A percentile compares a stretch with the other conserved stretches of the same genome.
Conservation (phyloP, 2,329 filamentous ascomycete genomes). For the Calonectria multiphialidica region DNA sequence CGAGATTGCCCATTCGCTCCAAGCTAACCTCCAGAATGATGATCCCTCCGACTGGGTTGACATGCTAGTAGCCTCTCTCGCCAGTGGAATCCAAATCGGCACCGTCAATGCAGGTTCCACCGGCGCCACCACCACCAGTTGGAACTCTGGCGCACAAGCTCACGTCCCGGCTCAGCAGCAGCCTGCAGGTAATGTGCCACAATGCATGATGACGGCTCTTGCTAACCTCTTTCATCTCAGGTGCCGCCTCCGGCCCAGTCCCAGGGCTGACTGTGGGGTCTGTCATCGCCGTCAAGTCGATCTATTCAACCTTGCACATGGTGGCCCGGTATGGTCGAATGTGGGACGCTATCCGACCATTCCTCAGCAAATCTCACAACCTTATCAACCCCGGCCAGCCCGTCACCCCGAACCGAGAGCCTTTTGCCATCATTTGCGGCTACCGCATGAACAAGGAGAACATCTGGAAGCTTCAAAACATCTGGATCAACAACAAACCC, state of each 20-base stretch:
- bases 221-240: neutral
- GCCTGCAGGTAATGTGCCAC: slow-evolving; percentile 2
- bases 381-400: neutral
- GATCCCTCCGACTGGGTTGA: neutral
- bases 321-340: neutral
- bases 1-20: neutral
- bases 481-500: slow-evolving; percentile 16
- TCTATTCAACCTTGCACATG: neutral
- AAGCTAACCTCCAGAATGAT: no score
- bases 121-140: neutral
- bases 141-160: neutral
- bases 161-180: neutral
- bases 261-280: neutral
- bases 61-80: neutral
- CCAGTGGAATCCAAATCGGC: neutral
- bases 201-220: neutral
- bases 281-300: neutral
- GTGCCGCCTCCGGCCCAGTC: no score
- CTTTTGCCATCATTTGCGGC: neutral
- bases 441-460: neutral
- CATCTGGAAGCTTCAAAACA: neutral
- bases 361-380: neutral
- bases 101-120: neutral
- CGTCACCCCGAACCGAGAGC: neutral
- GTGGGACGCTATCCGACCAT: neutral